phyloP scores from a whole-genome alignment of 805 yeast species.

The Nakazawaea ishiwadae region DNA sequence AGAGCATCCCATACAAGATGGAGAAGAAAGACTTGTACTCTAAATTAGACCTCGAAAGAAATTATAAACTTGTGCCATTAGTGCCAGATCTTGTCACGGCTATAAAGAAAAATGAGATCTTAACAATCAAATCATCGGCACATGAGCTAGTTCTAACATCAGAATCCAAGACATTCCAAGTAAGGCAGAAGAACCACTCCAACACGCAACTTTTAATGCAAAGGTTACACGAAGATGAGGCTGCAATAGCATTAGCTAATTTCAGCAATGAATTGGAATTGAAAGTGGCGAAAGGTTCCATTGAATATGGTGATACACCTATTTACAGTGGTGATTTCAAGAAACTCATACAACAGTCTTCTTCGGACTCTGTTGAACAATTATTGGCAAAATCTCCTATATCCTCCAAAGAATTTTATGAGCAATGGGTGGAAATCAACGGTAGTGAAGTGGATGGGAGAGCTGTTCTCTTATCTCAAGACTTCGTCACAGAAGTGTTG shows the following conservation, averaged over 20 bases:
- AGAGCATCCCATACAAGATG: too few relatives aligned
- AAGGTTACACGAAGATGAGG: constrained; percentile 17
- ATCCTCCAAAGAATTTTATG: constrained; percentile 48
- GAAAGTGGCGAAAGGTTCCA: constrained; percentile 24
- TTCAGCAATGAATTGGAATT: constrained; percentile 35
- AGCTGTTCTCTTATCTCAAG: constrained; percentile 27
- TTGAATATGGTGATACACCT: constrained; percentile 29
- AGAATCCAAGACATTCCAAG: constrained; percentile 47
- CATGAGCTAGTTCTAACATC: constrained; percentile 60
- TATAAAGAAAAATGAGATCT: constrained; percentile 22
- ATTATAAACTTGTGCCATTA: constrained; percentile 48
- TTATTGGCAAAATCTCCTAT: constrained; percentile 43
- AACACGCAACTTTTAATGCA: constrained; percentile 65
- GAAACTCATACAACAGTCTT: constrained; percentile 11
- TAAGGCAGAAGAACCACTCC: constrained; percentile 82
- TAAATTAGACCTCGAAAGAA: constrained; percentile 21
- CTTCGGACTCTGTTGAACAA: constrained; percentile 26
- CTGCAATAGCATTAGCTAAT: constrained; percentile 29
- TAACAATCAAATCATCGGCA: constrained; percentile 30
- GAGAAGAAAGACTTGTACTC: too few relatives aligned
- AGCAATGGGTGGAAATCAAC: constrained; percentile 45
- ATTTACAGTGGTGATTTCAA: constrained; percentile 28
- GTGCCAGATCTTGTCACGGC: constrained; percentile 41
- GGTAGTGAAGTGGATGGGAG: constrained; percentile 52
- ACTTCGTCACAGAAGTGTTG: constrained; percentile 13